A percentile compares a stretch with the other conserved stretches of the same genome.
Conservation (phyloP, 495 filamentous ascomycete species). For the Delitschia confertaspora region DNA sequence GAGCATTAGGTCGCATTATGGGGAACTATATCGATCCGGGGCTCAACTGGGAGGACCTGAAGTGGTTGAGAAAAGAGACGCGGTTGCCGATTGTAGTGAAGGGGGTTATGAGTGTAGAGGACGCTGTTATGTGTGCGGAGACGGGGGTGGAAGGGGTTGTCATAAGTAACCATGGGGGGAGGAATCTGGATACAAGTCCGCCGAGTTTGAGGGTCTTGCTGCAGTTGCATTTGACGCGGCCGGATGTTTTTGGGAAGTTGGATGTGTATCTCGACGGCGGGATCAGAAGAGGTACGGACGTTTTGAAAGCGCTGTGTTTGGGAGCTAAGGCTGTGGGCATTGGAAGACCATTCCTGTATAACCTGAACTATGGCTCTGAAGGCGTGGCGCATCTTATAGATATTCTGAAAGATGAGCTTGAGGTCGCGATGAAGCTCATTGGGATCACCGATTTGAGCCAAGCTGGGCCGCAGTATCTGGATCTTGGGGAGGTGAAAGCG, state of each 20-base stretch:
- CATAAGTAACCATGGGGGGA: slow-evolving; percentile 91
- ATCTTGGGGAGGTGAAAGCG: neutral
- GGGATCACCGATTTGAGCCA: slow-evolving; percentile 15
- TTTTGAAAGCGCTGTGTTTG: slow-evolving; percentile 89
- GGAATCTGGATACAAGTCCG: too few species aligned
- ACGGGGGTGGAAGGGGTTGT: slow-evolving; percentile 83
- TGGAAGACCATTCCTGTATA: slow-evolving; percentile 88
- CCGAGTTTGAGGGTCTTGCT: too few species aligned
- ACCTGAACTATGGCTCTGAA: too few species aligned
- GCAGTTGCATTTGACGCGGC: too few species aligned
- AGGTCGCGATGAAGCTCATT: slow-evolving; percentile 14
- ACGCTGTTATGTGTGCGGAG: slow-evolving; percentile 80
- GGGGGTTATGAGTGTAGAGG: slow-evolving; percentile 92
- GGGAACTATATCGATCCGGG: slow-evolving; percentile 91
- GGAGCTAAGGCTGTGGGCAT: slow-evolving; percentile 92
- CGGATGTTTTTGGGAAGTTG: too few species aligned
- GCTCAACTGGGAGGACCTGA: slow-evolving; percentile 87
- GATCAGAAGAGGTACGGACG: slow-evolving; percentile 82
- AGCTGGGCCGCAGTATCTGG: neutral
- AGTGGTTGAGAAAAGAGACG: slow-evolving; percentile 87
- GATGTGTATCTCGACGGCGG: slow-evolving; percentile 92
- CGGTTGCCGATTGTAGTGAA: slow-evolving; percentile 96
- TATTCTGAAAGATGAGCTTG: slow-evolving; percentile 17
- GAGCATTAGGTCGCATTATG: slow-evolving; percentile 83
- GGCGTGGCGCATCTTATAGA: neutral